Evolutionary conservation across 371 early-diverging fungal genomes (phyloP).

Genomic region (Smittium mucronatum): DNA sequence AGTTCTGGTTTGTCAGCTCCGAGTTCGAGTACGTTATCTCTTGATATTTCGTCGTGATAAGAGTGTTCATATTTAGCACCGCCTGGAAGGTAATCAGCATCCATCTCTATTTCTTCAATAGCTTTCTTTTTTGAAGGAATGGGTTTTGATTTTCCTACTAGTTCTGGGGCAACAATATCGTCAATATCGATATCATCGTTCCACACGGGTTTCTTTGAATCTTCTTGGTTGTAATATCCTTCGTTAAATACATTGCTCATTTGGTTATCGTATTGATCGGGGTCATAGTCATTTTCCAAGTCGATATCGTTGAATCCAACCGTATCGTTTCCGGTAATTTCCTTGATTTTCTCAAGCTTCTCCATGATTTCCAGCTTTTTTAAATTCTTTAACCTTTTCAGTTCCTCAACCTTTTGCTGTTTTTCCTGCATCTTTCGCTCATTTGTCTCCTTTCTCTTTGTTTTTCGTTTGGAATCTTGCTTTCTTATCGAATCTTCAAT

Average conservation of each 20-base stretch:
- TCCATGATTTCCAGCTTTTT: conserved; percentile 70
- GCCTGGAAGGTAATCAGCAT: conserved; percentile 74
- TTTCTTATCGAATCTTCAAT: conserved; percentile 55
- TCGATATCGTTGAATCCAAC: conserved; percentile 65
- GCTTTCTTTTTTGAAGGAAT: conserved; percentile 16
- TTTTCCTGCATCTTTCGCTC: conserved; percentile 57
- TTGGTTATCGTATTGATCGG: conserved; percentile 60
- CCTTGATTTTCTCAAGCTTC: conserved; percentile 63
- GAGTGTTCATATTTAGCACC: conserved; percentile 38
- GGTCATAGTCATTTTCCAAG: conserved; percentile 84
- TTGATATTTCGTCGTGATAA: conserved; percentile 13
- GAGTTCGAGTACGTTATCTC: conserved; percentile 25
- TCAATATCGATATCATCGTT: conserved; percentile 71
- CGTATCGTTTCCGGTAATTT: conserved; percentile 61
- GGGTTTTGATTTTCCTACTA: neutral
- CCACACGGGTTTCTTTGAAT: conserved; percentile 58
- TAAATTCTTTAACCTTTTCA: conserved; percentile 75
- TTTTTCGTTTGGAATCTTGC: conserved; percentile 59
- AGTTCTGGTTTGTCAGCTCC: conserved; percentile 53
- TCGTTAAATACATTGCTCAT: conserved; percentile 71
- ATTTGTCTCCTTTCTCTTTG: conserved; percentile 48
- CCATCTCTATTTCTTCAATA: conserved; percentile 43
- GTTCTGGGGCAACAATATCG: conserved; percentile 31
- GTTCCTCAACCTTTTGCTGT: conserved; percentile 56
- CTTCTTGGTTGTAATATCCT: conserved; percentile 41